These are phyloP conservation scores for Chaetomiaceae sp. DNA, from an alignment of 2,329 filamentous ascomycete species.

Conservation along the genomic window DNA sequence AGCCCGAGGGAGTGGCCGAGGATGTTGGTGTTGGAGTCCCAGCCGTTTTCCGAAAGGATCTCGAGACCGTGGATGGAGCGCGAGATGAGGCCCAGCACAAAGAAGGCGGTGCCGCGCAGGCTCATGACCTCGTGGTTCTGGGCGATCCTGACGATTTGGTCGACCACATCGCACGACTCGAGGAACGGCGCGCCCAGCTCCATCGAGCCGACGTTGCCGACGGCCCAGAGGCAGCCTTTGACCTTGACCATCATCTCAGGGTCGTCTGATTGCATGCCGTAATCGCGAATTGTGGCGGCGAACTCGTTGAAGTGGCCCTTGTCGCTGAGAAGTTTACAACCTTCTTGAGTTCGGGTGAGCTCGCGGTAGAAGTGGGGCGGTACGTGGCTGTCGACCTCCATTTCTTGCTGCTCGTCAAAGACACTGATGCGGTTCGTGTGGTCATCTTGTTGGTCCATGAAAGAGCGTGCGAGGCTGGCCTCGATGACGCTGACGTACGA, in stretches of 20 bases:
- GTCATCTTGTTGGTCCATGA: constrained; percentile 61
- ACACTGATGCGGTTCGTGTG: constrained; percentile 53
- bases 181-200: constrained; percentile 92
- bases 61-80: constrained; percentile 87
- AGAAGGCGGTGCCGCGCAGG: constrained; percentile 91
- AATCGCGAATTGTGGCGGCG: constrained; percentile 78
- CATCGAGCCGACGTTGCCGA: constrained; percentile 98
- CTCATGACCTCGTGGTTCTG: constrained; percentile 86
- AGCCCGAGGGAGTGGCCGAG: constrained; percentile 81
- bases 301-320: constrained; percentile 98
- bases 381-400: constrained; percentile 58
- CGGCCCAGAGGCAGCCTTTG: constrained; percentile 95
- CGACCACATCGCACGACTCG: constrained; percentile 82
- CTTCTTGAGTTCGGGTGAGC: constrained; percentile 85
- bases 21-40: constrained; percentile 85
- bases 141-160: constrained; percentile 81
- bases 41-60: constrained; percentile 82
- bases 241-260: constrained; percentile 83
- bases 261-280: constrained; percentile 80
- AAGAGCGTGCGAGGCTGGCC: constrained; percentile 85
- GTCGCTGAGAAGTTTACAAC: constrained; percentile 80
- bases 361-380: constrained; percentile 99
- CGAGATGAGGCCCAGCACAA: constrained; percentile 88
- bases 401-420: constrained; percentile 53
- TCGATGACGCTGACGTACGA: constrained; percentile 93